These are phyloP conservation scores for Stygiomarasmius scandens DNA, from an alignment of 1,284 basidiomycete species.

Conservation along the genomic window DNA sequence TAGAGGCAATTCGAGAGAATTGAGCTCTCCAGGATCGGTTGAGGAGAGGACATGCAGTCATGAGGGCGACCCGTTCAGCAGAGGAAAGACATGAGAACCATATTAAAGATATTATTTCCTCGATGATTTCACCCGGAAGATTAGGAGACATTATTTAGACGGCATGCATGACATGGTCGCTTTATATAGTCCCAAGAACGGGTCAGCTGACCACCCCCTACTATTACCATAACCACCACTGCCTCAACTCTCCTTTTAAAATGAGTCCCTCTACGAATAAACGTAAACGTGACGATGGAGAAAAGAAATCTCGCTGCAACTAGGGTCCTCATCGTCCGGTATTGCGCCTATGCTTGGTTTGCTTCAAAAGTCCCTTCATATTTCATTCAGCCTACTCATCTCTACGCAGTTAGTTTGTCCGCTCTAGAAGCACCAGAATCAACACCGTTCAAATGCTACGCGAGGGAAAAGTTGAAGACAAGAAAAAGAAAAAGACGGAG, in stretches of 20 bases:
- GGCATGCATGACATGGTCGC: too few relatives aligned
- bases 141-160: too few relatives aligned
- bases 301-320: slow-evolving; percentile 46
- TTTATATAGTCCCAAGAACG: too few relatives aligned
- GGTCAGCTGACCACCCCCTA: too few relatives aligned
- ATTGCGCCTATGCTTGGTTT: slow-evolving; percentile 76
- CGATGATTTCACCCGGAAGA: too few relatives aligned
- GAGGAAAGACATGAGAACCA: too few relatives aligned
- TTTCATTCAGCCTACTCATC: slow-evolving; percentile 20
- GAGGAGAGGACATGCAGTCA: too few relatives aligned
- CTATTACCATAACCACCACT: slow-evolving; percentile 10
- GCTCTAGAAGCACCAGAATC: slow-evolving; percentile 61
- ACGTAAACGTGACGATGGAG: slow-evolving; percentile 55
- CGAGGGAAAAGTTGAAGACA: slow-evolving; percentile 41
- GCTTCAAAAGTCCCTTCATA: slow-evolving; percentile 1
- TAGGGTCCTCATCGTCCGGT: slow-evolving; percentile 44
- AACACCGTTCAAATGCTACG: slow-evolving; percentile 71
- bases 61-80: too few relatives aligned
- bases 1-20: too few relatives aligned
- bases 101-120: too few relatives aligned
- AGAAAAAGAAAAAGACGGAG: slow-evolving; percentile 12
- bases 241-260: not conserved
- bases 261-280: slow-evolving; percentile 51
- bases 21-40: too few relatives aligned
- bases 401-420: slow-evolving; percentile 71